Evolutionary conservation across 2,329 filamentous ascomycete species (phyloP).

Genomic region (Talaromyces sp.): DNA sequence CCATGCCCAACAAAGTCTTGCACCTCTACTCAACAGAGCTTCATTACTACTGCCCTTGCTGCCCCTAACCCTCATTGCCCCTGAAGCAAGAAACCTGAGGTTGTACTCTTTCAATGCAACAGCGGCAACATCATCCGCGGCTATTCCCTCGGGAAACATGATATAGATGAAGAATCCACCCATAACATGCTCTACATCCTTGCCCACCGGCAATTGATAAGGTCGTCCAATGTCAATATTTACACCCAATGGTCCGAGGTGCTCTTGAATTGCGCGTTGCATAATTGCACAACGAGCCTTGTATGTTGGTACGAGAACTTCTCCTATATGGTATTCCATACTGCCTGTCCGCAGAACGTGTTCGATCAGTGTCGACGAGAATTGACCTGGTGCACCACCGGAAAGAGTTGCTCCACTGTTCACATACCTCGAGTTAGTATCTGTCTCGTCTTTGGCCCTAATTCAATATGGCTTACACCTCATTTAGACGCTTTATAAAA

Average conservation of each 20-base stretch:
- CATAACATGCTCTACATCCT: not conserved
- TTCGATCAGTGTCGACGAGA: constrained; percentile 5
- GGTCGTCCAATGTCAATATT: not conserved
- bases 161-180: not conserved
- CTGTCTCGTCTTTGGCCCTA: no score
- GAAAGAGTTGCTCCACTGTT: not conserved
- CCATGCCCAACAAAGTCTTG: constrained; percentile 8
- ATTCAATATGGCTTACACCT: not conserved
- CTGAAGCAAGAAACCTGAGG: not conserved
- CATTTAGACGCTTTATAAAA: not conserved
- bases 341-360: not conserved
- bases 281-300: not conserved
- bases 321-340: not conserved
- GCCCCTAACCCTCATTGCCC: not conserved
- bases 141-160: not conserved
- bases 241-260: not conserved
- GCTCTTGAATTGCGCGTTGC: not conserved
- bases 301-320: constrained; percentile 6
- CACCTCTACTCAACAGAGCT: not conserved
- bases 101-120: constrained; percentile 1
- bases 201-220: not conserved
- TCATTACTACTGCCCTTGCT: not conserved
- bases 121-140: not conserved
- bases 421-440: not conserved
- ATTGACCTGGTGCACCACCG: constrained; percentile 7